Evolutionary conservation across 805 yeast species (phyloP).

Genomic region (Allodekkera sacchari): DNA sequence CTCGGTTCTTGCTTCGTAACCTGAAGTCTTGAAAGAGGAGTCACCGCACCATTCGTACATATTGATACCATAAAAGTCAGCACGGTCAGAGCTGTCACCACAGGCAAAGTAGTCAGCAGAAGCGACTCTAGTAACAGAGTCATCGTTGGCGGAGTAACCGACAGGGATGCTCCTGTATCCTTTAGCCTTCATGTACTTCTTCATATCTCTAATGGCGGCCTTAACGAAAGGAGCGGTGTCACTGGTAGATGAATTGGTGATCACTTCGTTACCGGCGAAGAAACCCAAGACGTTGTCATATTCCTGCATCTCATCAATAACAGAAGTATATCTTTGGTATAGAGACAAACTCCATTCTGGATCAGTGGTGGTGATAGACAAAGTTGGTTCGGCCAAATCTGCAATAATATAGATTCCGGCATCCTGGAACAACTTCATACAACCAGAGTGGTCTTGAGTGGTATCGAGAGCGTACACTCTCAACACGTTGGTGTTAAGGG

Average conservation of each 20-base stretch:
- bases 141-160: conserved; percentile 80
- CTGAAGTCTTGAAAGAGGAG: conserved; percentile 50
- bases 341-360: conserved; percentile 61
- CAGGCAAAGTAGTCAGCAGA: conserved; percentile 73
- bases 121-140: conserved; percentile 51
- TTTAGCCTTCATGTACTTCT: conserved; percentile 50
- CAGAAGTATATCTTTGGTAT: conserved; percentile 58
- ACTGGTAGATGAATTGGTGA: conserved; percentile 57
- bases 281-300: conserved; percentile 73
- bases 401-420: conserved; percentile 80
- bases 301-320: conserved; percentile 59
- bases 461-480: conserved; percentile 71
- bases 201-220: conserved; percentile 75
- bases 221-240: conserved; percentile 75
- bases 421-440: conserved; percentile 58
- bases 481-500: conserved; percentile 57
- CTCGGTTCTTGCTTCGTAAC: conserved; percentile 56
- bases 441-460: conserved; percentile 54
- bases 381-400: conserved; percentile 62
- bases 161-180: conserved; percentile 67
- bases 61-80: conserved; percentile 83
- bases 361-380: conserved; percentile 50
- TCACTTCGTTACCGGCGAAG: conserved; percentile 83
- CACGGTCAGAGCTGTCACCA: conserved; percentile 55
- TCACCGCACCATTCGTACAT: conserved; percentile 86